These are phyloP conservation scores for Pseudocercospora musae DNA, from an alignment of 2,329 filamentous ascomycete species.

Conservation along the genomic window DNA sequence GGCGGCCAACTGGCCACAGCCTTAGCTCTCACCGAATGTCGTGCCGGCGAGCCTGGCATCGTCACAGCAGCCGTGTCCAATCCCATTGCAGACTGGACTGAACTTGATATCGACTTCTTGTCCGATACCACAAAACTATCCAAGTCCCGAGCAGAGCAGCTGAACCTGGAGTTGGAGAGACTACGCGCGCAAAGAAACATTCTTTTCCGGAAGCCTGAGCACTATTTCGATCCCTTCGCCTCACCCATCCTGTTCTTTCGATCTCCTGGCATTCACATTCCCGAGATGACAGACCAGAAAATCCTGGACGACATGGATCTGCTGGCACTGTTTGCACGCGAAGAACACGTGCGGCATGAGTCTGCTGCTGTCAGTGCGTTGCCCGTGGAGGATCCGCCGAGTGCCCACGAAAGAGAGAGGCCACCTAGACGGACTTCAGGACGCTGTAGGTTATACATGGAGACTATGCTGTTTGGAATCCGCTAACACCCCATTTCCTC, in stretches of 20 bases:
- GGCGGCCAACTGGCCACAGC: constrained; percentile 49
- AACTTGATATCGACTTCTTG: constrained; percentile 26
- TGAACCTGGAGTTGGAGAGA: not conserved
- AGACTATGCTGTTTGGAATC: not conserved
- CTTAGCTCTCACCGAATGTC: constrained; percentile 51
- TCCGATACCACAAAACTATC: not conserved
- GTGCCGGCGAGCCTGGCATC: constrained; percentile 40
- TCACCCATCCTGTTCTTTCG: constrained; percentile 52
- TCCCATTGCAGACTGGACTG: constrained; percentile 49
- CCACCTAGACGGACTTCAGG: constrained; percentile 34
- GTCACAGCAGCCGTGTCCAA: constrained; percentile 47
- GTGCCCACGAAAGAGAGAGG: not conserved
- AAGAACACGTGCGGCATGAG: constrained; percentile 31
- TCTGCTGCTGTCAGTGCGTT: constrained; percentile 21
- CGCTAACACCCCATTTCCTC: too few relatives aligned
- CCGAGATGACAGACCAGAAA: constrained; percentile 7
- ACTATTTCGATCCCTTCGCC: constrained; percentile 50
- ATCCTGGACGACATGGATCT: constrained; percentile 33
- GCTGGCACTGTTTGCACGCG: constrained; percentile 27
- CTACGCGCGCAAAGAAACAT: constrained; percentile 36
- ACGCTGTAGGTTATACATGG: constrained; percentile 24
- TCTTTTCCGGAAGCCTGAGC: constrained; percentile 42
- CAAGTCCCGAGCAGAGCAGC: not conserved
- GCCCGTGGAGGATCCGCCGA: constrained; percentile 2
- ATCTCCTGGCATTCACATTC: constrained; percentile 37